Evolutionary conservation across 2,329 filamentous ascomycete species (phyloP).

Genomic region (Cercospora beticola): DNA sequence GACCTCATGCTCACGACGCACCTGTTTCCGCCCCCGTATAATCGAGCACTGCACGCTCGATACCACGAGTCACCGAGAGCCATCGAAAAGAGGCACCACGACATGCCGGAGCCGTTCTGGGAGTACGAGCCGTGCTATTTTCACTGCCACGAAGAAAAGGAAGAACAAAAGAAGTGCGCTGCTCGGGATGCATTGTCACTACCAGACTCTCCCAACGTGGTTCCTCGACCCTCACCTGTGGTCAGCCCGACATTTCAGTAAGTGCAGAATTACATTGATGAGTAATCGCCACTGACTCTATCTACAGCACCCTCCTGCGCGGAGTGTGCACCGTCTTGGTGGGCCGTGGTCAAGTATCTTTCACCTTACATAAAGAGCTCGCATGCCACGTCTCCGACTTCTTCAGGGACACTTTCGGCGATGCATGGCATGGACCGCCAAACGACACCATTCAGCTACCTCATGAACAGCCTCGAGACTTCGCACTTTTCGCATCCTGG

Average conservation of each 20-base stretch:
- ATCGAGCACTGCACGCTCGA: conserved; percentile 5
- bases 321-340: conserved; percentile 3
- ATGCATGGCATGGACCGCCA: conserved; percentile 4
- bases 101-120: conserved; percentile 3
- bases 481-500: conserved; percentile 9
- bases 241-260: not conserved
- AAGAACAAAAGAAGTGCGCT: not conserved
- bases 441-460: not conserved
- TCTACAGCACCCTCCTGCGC: not conserved
- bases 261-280: not conserved
- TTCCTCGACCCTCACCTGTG: not conserved
- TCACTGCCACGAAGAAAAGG: conserved; percentile 6
- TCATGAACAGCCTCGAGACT: conserved; percentile 9
- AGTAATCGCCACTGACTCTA: not conserved
- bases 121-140: conserved; percentile 8
- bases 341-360: conserved; percentile 7
- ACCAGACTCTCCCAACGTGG: not conserved
- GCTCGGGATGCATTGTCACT: not conserved
- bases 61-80: conserved; percentile 6
- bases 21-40: conserved; percentile 6
- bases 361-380: conserved; percentile 13
- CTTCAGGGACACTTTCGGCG: conserved; percentile 3
- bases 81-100: not conserved
- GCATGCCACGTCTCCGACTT: conserved; percentile 9
- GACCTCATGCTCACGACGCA: conserved; percentile 9